phyloP scores from a whole-genome alignment of 768 basidiomycete species.

The Tulasnella sp. region DNA sequence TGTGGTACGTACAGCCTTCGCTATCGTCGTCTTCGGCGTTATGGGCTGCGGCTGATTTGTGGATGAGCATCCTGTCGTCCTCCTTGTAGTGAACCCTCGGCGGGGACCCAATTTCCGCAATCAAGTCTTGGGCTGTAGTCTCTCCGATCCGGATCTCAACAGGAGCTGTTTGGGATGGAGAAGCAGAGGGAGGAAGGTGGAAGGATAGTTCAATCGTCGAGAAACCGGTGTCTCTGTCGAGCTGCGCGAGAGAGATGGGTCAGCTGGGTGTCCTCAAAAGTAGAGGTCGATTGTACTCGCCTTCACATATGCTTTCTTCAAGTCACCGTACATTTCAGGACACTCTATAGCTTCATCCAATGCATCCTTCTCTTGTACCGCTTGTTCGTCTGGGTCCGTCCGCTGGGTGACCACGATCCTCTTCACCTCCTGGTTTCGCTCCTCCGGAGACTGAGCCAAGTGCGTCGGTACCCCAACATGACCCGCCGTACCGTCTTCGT shows the following conservation, averaged over 20 bases:
- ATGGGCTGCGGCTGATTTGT: constrained; percentile 45
- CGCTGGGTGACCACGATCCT: constrained; percentile 68
- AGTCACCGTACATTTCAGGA: constrained; percentile 65
- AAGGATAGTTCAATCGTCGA: constrained; percentile 60
- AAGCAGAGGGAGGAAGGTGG: constrained; percentile 48
- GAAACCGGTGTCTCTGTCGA: constrained; percentile 50
- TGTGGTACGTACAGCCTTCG: constrained; percentile 41
- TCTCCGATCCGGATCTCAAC: constrained; percentile 63
- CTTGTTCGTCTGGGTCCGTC: constrained; percentile 43
- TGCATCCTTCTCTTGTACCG: constrained; percentile 47
- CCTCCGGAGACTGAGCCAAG: constrained; percentile 44
- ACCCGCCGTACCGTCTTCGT: constrained; percentile 53
- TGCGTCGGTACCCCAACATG: constrained; percentile 41
- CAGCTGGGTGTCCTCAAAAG: constrained; percentile 17
- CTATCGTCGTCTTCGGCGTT: constrained; percentile 41
- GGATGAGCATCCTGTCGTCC: constrained; percentile 83
- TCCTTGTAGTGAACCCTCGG: constrained; percentile 78
- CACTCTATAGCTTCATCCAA: constrained; percentile 68
- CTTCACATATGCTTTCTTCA: constrained; percentile 52
- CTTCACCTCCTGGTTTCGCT: constrained; percentile 71
- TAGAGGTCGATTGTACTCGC: background rate
- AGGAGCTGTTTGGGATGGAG: constrained; percentile 38
- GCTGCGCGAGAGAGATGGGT: constrained; percentile 42
- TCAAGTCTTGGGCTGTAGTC: constrained; percentile 80
- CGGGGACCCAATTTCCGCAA: constrained; percentile 74